phyloP scores from a whole-genome alignment of 495 filamentous ascomycete species.

The Neurospora sp. region DNA sequence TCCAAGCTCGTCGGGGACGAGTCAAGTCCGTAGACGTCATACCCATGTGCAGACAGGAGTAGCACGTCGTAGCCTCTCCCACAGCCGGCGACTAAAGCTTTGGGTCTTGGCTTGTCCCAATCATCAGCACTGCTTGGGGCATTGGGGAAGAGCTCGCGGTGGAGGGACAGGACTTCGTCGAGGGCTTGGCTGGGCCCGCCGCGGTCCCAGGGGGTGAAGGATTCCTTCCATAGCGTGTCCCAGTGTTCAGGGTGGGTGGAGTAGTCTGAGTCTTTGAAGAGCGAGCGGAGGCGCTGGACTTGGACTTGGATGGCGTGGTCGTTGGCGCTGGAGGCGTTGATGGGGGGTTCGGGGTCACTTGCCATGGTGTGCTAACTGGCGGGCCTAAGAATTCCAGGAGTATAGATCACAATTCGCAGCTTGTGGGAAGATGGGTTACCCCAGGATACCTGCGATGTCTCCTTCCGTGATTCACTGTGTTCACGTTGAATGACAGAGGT shows the following conservation, averaged over 20 bases:
- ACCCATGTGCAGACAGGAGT: slow-evolving; percentile 59
- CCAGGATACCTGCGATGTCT: background rate
- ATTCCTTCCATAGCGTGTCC: slow-evolving; percentile 56
- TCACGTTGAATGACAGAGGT: background rate
- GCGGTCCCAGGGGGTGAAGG: slow-evolving; percentile 59
- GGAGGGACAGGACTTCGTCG: slow-evolving; percentile 43
- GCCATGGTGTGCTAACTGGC: background rate
- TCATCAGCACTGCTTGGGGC: slow-evolving; percentile 17
- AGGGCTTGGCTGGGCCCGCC: slow-evolving; percentile 57
- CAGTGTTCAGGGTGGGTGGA: slow-evolving; percentile 38
- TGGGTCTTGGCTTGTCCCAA: slow-evolving; percentile 25
- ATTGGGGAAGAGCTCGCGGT: slow-evolving; percentile 32
- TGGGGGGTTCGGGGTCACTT: background rate
- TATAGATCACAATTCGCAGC: background rate
- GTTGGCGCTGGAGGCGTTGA: background rate
- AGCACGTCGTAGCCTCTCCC: slow-evolving; percentile 68
- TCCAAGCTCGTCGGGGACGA: slow-evolving; percentile 47
- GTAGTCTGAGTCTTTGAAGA: slow-evolving; percentile 11
- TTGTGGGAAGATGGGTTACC: no score
- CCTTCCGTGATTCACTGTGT: background rate
- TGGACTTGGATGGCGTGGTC: background rate
- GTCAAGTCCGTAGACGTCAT: slow-evolving; percentile 66
- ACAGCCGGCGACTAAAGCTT: slow-evolving; percentile 60
- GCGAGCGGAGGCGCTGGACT: slow-evolving; percentile 9
- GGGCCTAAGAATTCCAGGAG: background rate